Evolutionary conservation across 768 basidiomycete genomes (phyloP), one percentile per base, ranked within the genome.

Genomic region (Phlebiopsis gigantea): DNA sequence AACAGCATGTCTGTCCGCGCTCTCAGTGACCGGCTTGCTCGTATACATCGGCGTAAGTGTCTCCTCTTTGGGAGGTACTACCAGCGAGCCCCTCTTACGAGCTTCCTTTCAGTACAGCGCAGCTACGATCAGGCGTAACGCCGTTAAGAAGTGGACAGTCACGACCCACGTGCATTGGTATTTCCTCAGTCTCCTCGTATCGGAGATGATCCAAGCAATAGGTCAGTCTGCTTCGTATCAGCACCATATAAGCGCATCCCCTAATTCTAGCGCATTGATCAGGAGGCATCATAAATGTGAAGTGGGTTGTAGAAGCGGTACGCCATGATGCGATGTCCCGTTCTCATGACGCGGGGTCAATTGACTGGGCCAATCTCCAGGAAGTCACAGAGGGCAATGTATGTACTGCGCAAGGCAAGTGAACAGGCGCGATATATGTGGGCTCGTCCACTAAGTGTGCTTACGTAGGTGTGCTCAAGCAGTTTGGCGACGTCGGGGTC

Each of bases 401-500:
- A 34, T 75, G 74, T 56, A 72, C 67, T 15, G 64, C 68, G 3
- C 74, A 75, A 68, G 74, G 74, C 70, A 57, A 34, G 39, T 52
- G 24, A 41, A n/a, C n/a, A n/a, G n/a, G n/a, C n/a, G n/a, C n/a
- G n/a, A n/a, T n/a, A n/a, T n/a, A n/a, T n/a, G n/a, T n/a, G n/a
- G n/a, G n/a, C n/a, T n/a, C 21, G 34, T 39, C 19, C 28, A 9
- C 17, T 39, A 10, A 39, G 17, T 9, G 34, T 39, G 34, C 34
- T 39, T 12, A 39, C 22, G 6, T 30, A 74, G 73, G 73, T 31
- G 63, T 71, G 5, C 61, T 74, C 57, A 72, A 74, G 54, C 69
- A 76, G 49, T 62, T 71, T 28, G 75, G 75, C 2, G 74, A 76
- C 57, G 74, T 75, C 14, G 73, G 73, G 5, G 73, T 74, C 14